These are phyloP conservation scores for Candida palmyrensis DNA, from an alignment of 805 yeast species.

Conservation along the genomic window DNA sequence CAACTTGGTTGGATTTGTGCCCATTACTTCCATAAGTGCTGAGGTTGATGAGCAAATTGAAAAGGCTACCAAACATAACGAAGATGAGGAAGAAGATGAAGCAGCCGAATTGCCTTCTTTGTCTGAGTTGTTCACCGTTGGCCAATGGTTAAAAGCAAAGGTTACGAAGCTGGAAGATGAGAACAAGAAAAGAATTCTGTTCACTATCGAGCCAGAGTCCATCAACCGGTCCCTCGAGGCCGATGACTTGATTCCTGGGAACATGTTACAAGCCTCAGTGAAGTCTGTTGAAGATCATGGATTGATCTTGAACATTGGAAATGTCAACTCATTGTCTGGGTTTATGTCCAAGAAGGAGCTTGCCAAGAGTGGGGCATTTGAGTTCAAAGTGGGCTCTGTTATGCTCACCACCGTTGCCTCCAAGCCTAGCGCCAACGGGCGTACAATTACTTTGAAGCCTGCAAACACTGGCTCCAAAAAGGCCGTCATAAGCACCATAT, in stretches of 20 bases:
- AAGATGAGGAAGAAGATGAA: slow-evolving; percentile 29
- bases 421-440: slow-evolving; percentile 38
- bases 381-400: slow-evolving; percentile 58
- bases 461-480: slow-evolving; percentile 37
- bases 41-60: slow-evolving; percentile 56
- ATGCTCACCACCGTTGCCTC: slow-evolving; percentile 53
- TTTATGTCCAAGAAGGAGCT: slow-evolving; percentile 73
- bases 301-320: slow-evolving; percentile 67
- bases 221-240: slow-evolving; percentile 58
- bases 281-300: slow-evolving; percentile 91
- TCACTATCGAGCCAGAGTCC: slow-evolving; percentile 67
- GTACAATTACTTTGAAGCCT: slow-evolving; percentile 57
- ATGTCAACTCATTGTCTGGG: slow-evolving; percentile 48
- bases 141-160: slow-evolving; percentile 83
- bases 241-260: slow-evolving; percentile 62
- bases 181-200: slow-evolving; percentile 59
- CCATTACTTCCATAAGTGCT: slow-evolving; percentile 66
- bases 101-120: slow-evolving; percentile 55
- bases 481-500: slow-evolving; percentile 46
- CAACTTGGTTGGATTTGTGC: slow-evolving; percentile 72
- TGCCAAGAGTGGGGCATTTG: slow-evolving; percentile 28
- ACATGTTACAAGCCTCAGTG: slow-evolving; percentile 70
- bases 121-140: slow-evolving; percentile 50
- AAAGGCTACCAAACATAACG: slow-evolving; percentile 38
- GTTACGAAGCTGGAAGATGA: slow-evolving; percentile 53